Base-by-base conservation (phyloP, 2,329 filamentous ascomycete genomes). In the Aspergillus pseudoterreus region DNA sequence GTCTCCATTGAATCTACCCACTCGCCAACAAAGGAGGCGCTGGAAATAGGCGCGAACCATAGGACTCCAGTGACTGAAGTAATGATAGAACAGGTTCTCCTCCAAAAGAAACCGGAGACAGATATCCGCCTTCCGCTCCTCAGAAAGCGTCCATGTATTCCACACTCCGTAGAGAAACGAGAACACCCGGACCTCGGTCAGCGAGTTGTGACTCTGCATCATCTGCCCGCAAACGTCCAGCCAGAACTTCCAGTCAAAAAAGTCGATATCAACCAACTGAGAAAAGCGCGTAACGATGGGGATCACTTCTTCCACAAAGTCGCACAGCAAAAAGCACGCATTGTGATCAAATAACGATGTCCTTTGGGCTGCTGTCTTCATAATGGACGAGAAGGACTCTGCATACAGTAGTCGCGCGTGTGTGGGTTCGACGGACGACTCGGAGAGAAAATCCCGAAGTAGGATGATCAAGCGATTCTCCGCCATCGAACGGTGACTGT, bases 41-140 rank as follows among this genome's bases (percentile, higher is more conserved):
- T 95, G 94, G 67, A 87, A 96, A 69, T 96, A 96, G 12, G 90
- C 87, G 54, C 92, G 83, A 19, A 96, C 90, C 92, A 96, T 95
- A 0, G 92, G 90, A 64, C 90, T 95, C 91, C 92, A 96, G 64
- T 96, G 90, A 64, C 88, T 92, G 73, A 96, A 96, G 55, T 90
- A 85, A 54, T 82, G 83, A 64, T 88, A 84, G 67, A 96, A 96
- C 2, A 87, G 81, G 22, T 85, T 78, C 49, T 88, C 85, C 6
- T 85, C 81, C 11, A 96, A 75, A 36, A 96, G 73, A 77, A 94
- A 92, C 19, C 84, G 82, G 24, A 87, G 63, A 65, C 89, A 95
- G 15, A 95, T 67, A 12, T 79, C 75, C 51, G 81, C 77, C 69
- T 92, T 95, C 45, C 88, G 81, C 46, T 76, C 73, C 2, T 85